Base-by-base conservation (phyloP, 73 alveolate species). In the Uronychia binucleata region DNA sequence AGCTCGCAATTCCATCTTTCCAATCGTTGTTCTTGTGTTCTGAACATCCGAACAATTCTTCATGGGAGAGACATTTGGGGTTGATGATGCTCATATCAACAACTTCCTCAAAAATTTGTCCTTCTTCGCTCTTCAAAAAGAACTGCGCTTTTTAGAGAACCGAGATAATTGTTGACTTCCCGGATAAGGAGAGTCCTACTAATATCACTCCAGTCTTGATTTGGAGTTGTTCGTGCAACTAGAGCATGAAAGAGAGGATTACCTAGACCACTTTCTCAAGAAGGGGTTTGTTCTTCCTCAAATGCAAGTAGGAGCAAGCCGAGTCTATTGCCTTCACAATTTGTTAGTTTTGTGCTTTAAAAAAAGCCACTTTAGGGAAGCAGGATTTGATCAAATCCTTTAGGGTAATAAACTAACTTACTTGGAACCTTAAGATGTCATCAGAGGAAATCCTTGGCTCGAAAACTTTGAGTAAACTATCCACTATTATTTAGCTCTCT, bases 1-100 rank as follows among this genome's bases (percentile, higher is more conserved):
- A 75, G 28, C 98, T 94, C 14, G 97, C 99, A 57, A 96, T 88
- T 75, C 99, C 99, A 93, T 97, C 99, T 46, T 96, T 97, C 99
- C 99, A 97, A 90, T 96, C 97, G 86, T 96, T 84, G 33, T 99
- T 96, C 81, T 89, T 91, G 74, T 93, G 97, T 46, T 95, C 97
- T 80, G 95, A 96, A 25, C 94, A 92, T 88, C 98, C 98, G 95
- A 96, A 97, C 88, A 97, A 86, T 88, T 97, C 98, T 79, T 94
- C 97, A 87, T 95, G 92, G 0, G 98, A 92, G 46, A 97, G 96
- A 14, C 98, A 96, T 85, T 97, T 97, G 27, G 99, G 99, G 79
- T 96, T 96, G 33, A 97, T 80, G 60, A 89, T 88, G 86, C 93
- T 90, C 32, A 91, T 88, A 88, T 96, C 93, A 57, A 96, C 98